phyloP scores from a whole-genome alignment of 352 stramenopile species.

The Globisporangium parvum region DNA sequence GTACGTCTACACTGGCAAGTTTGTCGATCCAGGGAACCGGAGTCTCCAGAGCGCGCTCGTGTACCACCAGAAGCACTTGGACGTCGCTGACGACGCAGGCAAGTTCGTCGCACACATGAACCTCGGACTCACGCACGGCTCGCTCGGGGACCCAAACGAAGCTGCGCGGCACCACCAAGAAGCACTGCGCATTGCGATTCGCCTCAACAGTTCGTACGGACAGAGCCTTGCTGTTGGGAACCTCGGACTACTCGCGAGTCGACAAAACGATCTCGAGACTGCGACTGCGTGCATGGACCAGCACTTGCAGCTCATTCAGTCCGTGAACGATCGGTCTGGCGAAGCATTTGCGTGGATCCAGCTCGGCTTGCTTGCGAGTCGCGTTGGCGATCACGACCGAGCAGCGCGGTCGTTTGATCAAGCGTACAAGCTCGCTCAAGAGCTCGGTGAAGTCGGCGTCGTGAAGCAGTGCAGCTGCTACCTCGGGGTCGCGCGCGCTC shows the following conservation, averaged over 20 bases:
- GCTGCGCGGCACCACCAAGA: slow-evolving; percentile 84
- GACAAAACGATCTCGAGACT: slow-evolving; percentile 77
- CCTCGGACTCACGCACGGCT: slow-evolving; percentile 71
- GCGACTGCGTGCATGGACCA: slow-evolving; percentile 85
- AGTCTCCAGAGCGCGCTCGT: slow-evolving; percentile 41
- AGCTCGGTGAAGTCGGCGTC: slow-evolving; percentile 52
- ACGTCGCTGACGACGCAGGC: slow-evolving; percentile 73
- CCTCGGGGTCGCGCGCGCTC: slow-evolving; percentile 58
- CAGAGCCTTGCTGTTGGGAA: slow-evolving; percentile 87
- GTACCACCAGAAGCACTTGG: slow-evolving; percentile 77
- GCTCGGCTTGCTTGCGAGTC: slow-evolving; percentile 68
- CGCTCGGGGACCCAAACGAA: slow-evolving; percentile 55
- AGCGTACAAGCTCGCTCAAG: slow-evolving; percentile 66
- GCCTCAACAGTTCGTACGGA: slow-evolving; percentile 77
- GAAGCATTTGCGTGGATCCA: slow-evolving; percentile 87
- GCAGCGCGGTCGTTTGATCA: slow-evolving; percentile 75
- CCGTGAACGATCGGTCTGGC: slow-evolving; percentile 61
- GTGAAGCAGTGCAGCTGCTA: slow-evolving; percentile 83
- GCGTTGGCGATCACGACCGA: slow-evolving; percentile 46
- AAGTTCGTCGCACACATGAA: slow-evolving; percentile 87
- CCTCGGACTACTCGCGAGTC: slow-evolving; percentile 74
- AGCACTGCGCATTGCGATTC: slow-evolving; percentile 77
- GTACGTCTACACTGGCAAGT: slow-evolving; percentile 70
- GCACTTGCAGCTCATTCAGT: slow-evolving; percentile 86
- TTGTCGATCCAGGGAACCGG: slow-evolving; percentile 43